Base-by-base conservation (phyloP, 805 yeast species). In the Ogataea allantospora region DNA sequence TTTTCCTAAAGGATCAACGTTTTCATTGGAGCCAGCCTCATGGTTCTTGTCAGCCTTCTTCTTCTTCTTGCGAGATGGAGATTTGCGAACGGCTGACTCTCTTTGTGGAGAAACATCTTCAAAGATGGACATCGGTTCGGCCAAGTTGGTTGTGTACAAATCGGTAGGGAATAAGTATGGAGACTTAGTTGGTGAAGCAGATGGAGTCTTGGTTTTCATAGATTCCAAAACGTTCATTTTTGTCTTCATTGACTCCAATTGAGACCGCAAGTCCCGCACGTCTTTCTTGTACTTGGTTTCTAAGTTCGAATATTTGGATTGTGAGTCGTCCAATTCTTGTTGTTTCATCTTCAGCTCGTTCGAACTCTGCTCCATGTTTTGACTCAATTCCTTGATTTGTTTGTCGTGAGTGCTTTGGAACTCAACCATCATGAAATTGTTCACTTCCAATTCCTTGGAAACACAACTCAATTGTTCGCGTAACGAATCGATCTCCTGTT, bases 181-280 rank as follows among this genome's bases (percentile, higher is more conserved):
- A 7, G 53, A 31, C 30, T 34, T 31, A 21, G 30, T 33, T 9
- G 49, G 48, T 9, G 53, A 43, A 29, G 27, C 28, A 17, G 38
- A 37, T 28, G 39, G 44, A 1, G 38, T 31, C 30, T 30, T 43
- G 20, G 18, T 32, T 6, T 37, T 48, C 19, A 44, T 16, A 16
- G 54, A 50, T 14, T 46, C 44, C 24, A 48, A 4, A 7, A 51
- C 33, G 9, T 27, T 35, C 30, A 43, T 20, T 31, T 42, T 51
- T 15, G 53, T 46, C 40, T 44, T 47, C 37, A 40, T 40, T 7
- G 43, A 40, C 36, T 51, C 56, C 16, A 50, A 19, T 20, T 41
- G 48, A 5, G 43, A 37, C 23, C 45, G 36, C 31, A 51, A 19
- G 25, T 42, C 42, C 24, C 41, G 25, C 5, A 38, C 33, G 14